Base-by-base conservation (phyloP, 1,284 basidiomycete species). In the Leucoagaricus sp. region DNA sequence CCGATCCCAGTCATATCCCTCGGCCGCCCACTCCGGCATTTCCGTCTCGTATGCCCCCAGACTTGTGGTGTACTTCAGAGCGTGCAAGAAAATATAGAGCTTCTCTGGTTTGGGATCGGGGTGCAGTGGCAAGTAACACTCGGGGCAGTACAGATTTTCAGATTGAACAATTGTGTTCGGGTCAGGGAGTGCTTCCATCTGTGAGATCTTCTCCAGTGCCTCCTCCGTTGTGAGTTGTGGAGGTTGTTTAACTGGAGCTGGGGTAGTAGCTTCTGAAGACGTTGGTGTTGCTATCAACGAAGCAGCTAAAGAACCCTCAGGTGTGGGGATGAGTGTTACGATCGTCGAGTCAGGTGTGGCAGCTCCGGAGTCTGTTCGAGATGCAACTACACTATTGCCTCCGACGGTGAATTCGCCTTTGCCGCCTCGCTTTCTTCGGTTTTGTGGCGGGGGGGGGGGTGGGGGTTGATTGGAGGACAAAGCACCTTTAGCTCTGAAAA, bases 21-120 rank as follows among this genome's bases (percentile, higher is more conserved):
- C 77, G 40, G 70, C 73, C 23, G 88, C 83, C 89, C 89, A 91
- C 61, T 81, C 82, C 0, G 89, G 89, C 82, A 89, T 84, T 60
- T 81, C 83, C 28, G 89, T 89, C 72, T 88, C 82, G 61, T 88
- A 91, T n/a, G 73, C 69, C 0, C 90, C 91, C 49, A 92, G 69
- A 60, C 85, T 87, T 5, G 86, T 86, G 53, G 87, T 90, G 72
- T 94, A 97, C 64, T 84, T 80, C 64, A 92, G 73, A 10, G 95
- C 95, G 68, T 98, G 95, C 64, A 98, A 75, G 75, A 95, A 98
- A 62, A 98, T 98, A 72, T 94, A 97, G 57, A 97, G 75, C 58
- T 85, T 86, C 69, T 95, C 92, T 1, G 94, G 93, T 66, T 85
- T 86, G 1, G 95, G 95, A 72, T 98, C 95, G 7, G 93, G 92